A percentile compares a stretch with the other conserved stretches of the same genome.
Evolutionary conservation across 495 filamentous ascomycete species (phyloP).

Genomic region (Neurospora tetrasperma): DNA sequence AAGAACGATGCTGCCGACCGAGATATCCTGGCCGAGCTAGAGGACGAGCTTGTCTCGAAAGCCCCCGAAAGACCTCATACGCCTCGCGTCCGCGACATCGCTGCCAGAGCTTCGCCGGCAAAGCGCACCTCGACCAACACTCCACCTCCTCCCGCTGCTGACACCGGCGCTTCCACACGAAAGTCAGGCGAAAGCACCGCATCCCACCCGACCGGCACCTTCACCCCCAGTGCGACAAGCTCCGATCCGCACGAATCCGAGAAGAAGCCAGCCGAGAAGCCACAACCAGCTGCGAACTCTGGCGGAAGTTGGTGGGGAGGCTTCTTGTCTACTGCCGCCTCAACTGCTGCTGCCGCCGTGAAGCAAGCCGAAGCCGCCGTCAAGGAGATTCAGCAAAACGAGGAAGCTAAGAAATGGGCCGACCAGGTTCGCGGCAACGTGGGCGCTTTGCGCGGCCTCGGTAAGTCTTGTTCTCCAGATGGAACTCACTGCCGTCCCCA

Average conservation of each 20-base stretch:
- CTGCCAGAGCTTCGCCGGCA: slow-evolving; percentile 41
- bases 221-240: slow-evolving; percentile 33
- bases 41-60: slow-evolving; percentile 55
- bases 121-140: slow-evolving; percentile 49
- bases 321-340: slow-evolving; percentile 46
- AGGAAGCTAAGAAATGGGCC: slow-evolving; percentile 93
- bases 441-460: slow-evolving; percentile 65
- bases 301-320: slow-evolving; percentile 80
- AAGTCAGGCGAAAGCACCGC: slow-evolving; percentile 67
- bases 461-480: slow-evolving; percentile 39
- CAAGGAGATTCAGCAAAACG: slow-evolving; percentile 90
- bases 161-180: slow-evolving; percentile 35
- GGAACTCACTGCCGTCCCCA: neutral
- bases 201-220: slow-evolving; percentile 48
- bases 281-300: slow-evolving; percentile 17
- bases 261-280: slow-evolving; percentile 34
- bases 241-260: slow-evolving; percentile 44
- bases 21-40: slow-evolving; percentile 79
- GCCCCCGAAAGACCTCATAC: slow-evolving; percentile 71
- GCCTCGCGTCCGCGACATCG: slow-evolving; percentile 57
- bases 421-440: slow-evolving; percentile 91
- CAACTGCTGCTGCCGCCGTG: slow-evolving; percentile 60
- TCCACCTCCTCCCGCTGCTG: slow-evolving; percentile 38
- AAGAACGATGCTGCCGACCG: slow-evolving; percentile 39
- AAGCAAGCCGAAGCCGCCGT: slow-evolving; percentile 90